These are phyloP conservation scores for Scytalidium sp. DNA, from an alignment of 2,329 filamentous ascomycete species.

Conservation along the genomic window DNA sequence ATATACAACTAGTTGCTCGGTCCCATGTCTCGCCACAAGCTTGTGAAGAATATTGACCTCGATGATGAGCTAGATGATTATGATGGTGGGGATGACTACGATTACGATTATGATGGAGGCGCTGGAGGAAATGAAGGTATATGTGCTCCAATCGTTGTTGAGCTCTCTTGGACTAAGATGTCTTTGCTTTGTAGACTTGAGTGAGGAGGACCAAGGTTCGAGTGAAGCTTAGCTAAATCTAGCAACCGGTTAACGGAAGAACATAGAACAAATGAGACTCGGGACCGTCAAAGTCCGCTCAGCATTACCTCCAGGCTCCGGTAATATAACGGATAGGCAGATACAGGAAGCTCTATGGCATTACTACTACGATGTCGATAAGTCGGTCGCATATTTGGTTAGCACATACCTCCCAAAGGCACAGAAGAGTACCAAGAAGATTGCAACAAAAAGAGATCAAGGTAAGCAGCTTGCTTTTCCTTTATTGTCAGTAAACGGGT, in stretches of 20 bases:
- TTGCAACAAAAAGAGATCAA: slow-evolving; percentile 27
- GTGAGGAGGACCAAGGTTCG: slow-evolving; percentile 30
- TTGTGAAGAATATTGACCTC: slow-evolving; percentile 34
- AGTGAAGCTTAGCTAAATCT: background rate
- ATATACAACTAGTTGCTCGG: too few species aligned
- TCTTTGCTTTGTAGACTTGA: slow-evolving; percentile 20
- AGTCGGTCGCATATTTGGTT: slow-evolving; percentile 76
- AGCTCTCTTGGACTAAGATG: slow-evolving; percentile 7
- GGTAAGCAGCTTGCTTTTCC: slow-evolving; percentile 26
- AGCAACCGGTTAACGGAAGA: background rate
- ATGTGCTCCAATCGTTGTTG: background rate
- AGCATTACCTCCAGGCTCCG: slow-evolving; percentile 56
- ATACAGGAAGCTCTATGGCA: slow-evolving; percentile 92
- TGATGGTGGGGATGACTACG: slow-evolving; percentile 43
- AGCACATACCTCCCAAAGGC: slow-evolving; percentile 42
- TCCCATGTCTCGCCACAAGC: slow-evolving; percentile 36
- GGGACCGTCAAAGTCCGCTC: slow-evolving; percentile 65
- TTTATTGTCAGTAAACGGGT: slow-evolving; percentile 3
- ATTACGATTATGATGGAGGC: slow-evolving; percentile 36
- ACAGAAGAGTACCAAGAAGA: slow-evolving; percentile 29
- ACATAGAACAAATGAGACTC: slow-evolving; percentile 55
- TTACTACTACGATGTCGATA: slow-evolving; percentile 91
- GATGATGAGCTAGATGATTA: slow-evolving; percentile 49
- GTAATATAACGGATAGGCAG: slow-evolving; percentile 58
- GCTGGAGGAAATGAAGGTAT: slow-evolving; percentile 20